Percentiles rank a stretch among this genome's conserved stretches.
Evolutionary conservation across 306 rosid genomes (phyloP).

Genomic region (Alnus rubra): DNA sequence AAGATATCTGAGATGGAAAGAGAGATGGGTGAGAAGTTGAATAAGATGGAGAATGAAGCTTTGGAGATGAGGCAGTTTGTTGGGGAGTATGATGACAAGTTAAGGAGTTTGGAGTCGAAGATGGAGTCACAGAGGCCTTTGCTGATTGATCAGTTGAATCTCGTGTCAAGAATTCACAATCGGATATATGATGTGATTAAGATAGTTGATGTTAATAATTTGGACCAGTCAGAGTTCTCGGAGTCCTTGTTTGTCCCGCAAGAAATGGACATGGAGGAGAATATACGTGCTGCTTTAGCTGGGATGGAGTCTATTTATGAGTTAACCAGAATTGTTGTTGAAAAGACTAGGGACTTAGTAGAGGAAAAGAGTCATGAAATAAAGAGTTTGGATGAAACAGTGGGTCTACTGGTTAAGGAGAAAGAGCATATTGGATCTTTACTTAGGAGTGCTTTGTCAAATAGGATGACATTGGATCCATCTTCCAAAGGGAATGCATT

Average conservation of each 20-base stretch:
- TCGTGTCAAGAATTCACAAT: slow-evolving; percentile 74
- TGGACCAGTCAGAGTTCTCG: slow-evolving; percentile 67
- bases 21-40: slow-evolving; percentile 52
- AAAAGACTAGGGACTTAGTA: slow-evolving; percentile 57
- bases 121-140: slow-evolving; percentile 70
- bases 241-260: slow-evolving; percentile 82
- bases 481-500: slow-evolving; percentile 59
- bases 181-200: slow-evolving; percentile 62
- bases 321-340: slow-evolving; percentile 56
- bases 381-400: slow-evolving; percentile 69
- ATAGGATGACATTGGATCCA: slow-evolving; percentile 53
- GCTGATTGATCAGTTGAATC: slow-evolving; percentile 74
- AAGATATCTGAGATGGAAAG: slow-evolving; percentile 53
- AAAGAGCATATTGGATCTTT: slow-evolving; percentile 94
- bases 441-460: slow-evolving; percentile 82
- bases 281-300: slow-evolving; percentile 80
- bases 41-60: slow-evolving; percentile 52
- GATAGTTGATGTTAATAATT: slow-evolving; percentile 51
- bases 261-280: slow-evolving; percentile 87
- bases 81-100: slow-evolving; percentile 66
- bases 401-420: slow-evolving; percentile 62
- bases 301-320: slow-evolving; percentile 90
- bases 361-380: slow-evolving; percentile 68
- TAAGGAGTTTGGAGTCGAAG: slow-evolving; percentile 48
- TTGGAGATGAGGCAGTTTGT: slow-evolving; percentile 58